A percentile compares a stretch with the other conserved stretches of the same genome.
phyloP scores from a whole-genome alignment of 345 rosid genomes.

The Moricandia moricandioides region DNA sequence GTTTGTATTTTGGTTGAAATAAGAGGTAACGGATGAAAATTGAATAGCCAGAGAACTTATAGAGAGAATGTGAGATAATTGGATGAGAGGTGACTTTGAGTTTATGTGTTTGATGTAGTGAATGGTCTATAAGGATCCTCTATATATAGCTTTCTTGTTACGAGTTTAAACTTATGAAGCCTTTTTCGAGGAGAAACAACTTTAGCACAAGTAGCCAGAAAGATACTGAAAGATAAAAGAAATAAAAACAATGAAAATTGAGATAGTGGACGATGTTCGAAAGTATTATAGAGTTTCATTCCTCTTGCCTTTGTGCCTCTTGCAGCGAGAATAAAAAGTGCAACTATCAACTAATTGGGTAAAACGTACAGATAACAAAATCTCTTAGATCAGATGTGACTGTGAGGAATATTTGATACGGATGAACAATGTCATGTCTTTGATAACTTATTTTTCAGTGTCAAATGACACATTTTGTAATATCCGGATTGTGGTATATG shows the following conservation, averaged over 20 bases:
- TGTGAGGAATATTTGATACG: background rate
- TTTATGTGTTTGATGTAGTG: slow-evolving; percentile 9
- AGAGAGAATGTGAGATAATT: background rate
- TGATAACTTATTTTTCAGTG: background rate
- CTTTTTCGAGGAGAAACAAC: background rate
- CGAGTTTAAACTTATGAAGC: background rate
- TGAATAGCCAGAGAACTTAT: background rate
- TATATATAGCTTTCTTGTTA: slow-evolving; percentile 16
- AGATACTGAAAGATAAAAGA: background rate
- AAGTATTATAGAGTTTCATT: background rate
- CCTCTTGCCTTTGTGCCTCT: background rate
- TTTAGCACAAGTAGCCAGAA: background rate
- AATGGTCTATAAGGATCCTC: background rate
- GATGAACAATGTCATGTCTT: background rate
- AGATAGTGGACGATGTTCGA: background rate
- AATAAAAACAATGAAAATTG: background rate
- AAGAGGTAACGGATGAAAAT: background rate
- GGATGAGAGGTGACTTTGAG: slow-evolving; percentile 18
- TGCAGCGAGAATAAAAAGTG: background rate
- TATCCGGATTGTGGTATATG: no score
- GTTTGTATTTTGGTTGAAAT: background rate
- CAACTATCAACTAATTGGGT: background rate
- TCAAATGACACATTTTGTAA: background rate
- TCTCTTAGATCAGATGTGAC: background rate
- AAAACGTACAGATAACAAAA: background rate